A percentile compares a stretch with the other conserved stretches of the same genome.
Conservation (phyloP, 352 stramenopile genomes). For the Pythium myriotylum region DNA sequence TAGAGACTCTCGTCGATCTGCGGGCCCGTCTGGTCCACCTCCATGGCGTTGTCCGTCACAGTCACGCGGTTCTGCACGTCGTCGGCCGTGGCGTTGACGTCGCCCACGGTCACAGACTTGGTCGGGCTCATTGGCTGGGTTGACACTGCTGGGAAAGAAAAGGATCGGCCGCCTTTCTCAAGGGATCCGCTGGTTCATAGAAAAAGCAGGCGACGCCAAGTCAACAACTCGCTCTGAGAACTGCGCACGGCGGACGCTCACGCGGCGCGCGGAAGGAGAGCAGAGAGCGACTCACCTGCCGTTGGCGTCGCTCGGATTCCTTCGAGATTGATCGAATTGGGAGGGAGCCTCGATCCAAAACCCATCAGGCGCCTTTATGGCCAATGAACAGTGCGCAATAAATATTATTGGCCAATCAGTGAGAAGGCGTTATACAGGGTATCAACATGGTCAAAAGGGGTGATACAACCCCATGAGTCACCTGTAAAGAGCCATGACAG, state of each 20-base stretch:
- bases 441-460: too few species aligned
- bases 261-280: too few species aligned
- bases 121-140: slow-evolving; percentile 44
- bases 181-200: too few species aligned
- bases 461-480: too few species aligned
- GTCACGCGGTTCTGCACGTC: slow-evolving; percentile 70
- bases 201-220: too few species aligned
- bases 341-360: slow-evolving; percentile 6
- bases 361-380: not conserved
- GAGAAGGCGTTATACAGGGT: too few species aligned
- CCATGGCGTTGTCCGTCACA: slow-evolving; percentile 72
- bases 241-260: too few species aligned
- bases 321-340: slow-evolving; percentile 30
- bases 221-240: too few species aligned
- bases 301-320: slow-evolving; percentile 4
- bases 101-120: slow-evolving; percentile 62
- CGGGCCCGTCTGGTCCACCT: slow-evolving; percentile 53
- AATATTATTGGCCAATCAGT: slow-evolving; percentile 9
- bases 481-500: too few species aligned
- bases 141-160: not conserved
- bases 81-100: slow-evolving; percentile 77
- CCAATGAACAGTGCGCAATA: slow-evolving; percentile 5
- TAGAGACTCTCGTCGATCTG: slow-evolving; percentile 88
- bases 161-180: not conserved
- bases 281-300: not conserved